These are phyloP conservation scores for Penstemon barbatus DNA, from an alignment of 257 asterid genomes.

Conservation along the genomic window DNA sequence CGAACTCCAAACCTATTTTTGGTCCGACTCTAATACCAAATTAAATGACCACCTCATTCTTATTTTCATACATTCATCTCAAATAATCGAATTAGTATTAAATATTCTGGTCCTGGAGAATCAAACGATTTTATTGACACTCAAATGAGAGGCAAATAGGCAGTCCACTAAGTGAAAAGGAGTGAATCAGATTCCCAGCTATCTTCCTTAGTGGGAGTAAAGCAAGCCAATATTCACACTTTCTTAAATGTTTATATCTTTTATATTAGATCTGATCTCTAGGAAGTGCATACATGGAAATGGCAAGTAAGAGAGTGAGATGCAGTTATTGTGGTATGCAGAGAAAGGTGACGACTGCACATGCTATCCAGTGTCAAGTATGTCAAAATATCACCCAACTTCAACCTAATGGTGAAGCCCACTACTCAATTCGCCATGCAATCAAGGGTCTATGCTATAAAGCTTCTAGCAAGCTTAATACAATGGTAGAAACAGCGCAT, in stretches of 20 bases:
- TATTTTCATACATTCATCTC: not conserved
- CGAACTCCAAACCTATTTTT: no score
- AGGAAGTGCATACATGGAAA: slow-evolving; percentile 30
- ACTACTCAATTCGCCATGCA: slow-evolving; percentile 28
- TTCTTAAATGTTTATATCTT: not conserved
- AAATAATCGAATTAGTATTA: not conserved
- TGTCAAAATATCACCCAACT: slow-evolving; percentile 26
- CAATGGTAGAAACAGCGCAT: slow-evolving; percentile 19
- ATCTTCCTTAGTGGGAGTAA: slow-evolving; percentile 22
- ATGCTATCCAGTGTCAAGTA: slow-evolving; percentile 29
- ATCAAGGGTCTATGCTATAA: slow-evolving; percentile 26
- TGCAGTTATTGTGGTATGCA: slow-evolving; percentile 43
- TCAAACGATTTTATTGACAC: not conserved
- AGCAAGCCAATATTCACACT: slow-evolving; percentile 15
- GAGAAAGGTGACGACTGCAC: slow-evolving; percentile 24
- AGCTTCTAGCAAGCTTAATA: slow-evolving; percentile 33
- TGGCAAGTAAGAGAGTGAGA: slow-evolving; percentile 33
- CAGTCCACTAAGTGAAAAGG: slow-evolving; percentile 23
- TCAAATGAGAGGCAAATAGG: slow-evolving; percentile 16
- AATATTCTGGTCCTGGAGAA: slow-evolving; percentile 19
- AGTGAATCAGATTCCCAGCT: slow-evolving; percentile 37
- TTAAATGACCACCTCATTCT: no score
- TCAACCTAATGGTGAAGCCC: slow-evolving; percentile 29
- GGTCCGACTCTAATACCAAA: no score
- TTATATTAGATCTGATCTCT: not conserved